Base-by-base conservation (phyloP, 2,329 filamentous ascomycete genomes). In the Tolypocladium ophioglossoides region DNA sequence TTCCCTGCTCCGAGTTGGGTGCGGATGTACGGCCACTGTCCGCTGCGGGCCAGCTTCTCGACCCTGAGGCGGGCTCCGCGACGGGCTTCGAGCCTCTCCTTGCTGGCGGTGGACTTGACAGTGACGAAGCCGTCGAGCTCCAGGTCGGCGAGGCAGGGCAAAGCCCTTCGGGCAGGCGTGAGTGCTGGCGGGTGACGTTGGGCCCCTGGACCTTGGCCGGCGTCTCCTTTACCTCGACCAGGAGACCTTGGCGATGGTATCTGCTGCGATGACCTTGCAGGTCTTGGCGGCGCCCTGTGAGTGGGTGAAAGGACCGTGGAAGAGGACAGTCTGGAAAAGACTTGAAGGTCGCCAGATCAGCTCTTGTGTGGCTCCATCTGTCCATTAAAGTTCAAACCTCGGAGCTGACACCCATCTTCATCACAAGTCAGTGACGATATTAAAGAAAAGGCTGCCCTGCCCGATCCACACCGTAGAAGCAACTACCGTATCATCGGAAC, bases 181-280 rank as follows among this genome's bases (percentile, higher is more conserved):
- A 20, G 3, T 3, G n/a, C n/a, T n/a, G n/a, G n/a, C n/a, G n/a
- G n/a, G 67, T 63, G 55, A 71, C 71, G 56, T 68, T 68, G 37
- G 70, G 75, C 60, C 80, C 83, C 64, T 85, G 78, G 50, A 95
- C 76, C 59, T 84, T 85, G 64, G 82, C 80, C 56, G 95, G 76
- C 8, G 86, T 88, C 56, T 87, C 81, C 61, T 83, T 78, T 57
- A 95, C 89, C 74, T 96, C 91, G 30, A 75, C 74, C 52, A 95
- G 79, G 52, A 96, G 78, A 54, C 79, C 74, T 91, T 94, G 61
- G 91, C 90, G 65, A 99, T 91, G 62, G 85, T 87, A 62, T 87
- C 87, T 56, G 92, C 89, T 62, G 95, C 82, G 64, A 97, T 82
- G 70, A 96, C 91, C 80, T 96, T 96, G 83, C 94, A 97, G 66